Evolutionary conservation across 2,329 filamentous ascomycete genomes (phyloP), one percentile per base, ranked within the genome.

Genomic region (Penicillium sp.): DNA sequence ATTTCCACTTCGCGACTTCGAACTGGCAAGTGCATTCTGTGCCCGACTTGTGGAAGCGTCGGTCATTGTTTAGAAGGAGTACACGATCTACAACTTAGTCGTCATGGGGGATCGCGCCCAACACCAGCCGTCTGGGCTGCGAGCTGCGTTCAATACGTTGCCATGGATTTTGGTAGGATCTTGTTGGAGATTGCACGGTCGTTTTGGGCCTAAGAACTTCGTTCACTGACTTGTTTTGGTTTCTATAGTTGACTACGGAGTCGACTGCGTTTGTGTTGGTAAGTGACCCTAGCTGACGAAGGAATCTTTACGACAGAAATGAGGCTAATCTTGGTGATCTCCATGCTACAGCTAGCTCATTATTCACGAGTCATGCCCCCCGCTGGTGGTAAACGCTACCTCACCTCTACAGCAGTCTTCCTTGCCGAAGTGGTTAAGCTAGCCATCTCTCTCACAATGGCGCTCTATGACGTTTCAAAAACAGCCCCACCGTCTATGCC

Each of bases 331-430:
- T 25, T 52, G 11, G n/a, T 35, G 3, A 14, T 22, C 30, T 38
- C 34, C 4, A 27, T 30, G 4, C 13, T 12, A 28, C 64, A 92
- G 88, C 80, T 96, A 48, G 87, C 95, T 79, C 92, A 96, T 74
- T 95, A 97, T 71, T 95, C 91, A 27, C 83, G 91, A 57, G 84
- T 95, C 53, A 96, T 96, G 91, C 87, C 90, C n/a, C 79, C 84
- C 9, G 77, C 81, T 9, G 84, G 86, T 66, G 88, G 89, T 58
- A 88, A 91, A 65, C 86, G 91, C 67, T 97, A 96, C 72, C 89
- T 93, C 61, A 86, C 92, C 33, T 96, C 91, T 35, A 97, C 93
- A 9, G 91, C 92, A 36, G 89, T 99, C 46, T 89, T 97, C 67
- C 78, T 97, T 55, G 93, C 91, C 70, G 93, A 99, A 72, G 80